Evolutionary conservation across 208 protist species (phyloP), one percentile per base, ranked within the genome.

Genomic region (Crithidia expoeki): DNA sequence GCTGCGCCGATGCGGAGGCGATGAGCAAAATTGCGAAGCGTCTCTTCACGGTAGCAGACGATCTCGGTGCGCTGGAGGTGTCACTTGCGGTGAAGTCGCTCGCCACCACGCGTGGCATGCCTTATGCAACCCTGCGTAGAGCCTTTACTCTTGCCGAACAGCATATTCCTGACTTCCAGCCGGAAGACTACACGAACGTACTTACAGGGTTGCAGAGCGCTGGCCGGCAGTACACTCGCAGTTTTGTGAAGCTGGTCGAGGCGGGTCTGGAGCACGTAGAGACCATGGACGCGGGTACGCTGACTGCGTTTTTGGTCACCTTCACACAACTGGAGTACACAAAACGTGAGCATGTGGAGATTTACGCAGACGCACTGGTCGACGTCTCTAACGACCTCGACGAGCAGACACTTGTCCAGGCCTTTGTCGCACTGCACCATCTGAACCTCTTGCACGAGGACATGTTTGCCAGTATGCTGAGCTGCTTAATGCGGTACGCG

Each of bases 321-420:
- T 96, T 96, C 62, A 67, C 78, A 12, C 28, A 72, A 14, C 66
- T 93, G 52, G 66, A 88, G 47, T 96, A 94, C 75, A 68, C 34
- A 12, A 67, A 89, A 1, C 85, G 84, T 14, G 85, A 88, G 50
- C 92, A 96, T 67, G 55, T 96, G 11, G 92, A 96, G 44, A 94
- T 96, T 63, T 94, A 90, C 61, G 89, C 87, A 0, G 92, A 96
- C 65, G 89, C 92, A 4, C 69, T 96, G 10, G 80, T 96, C 23
- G 85, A 94, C 25, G 80, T 92, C 2, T 72, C 88, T 3, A 57
- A 25, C 33, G 89, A 96, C 55, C 76, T 96, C 12, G 67, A 68
- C 27, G 84, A 96, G 60, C 62, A 25, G 3, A 75, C 92, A 9
- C 70, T 96, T n/a, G 86, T 94, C 14, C 81, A 92, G 44, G 81